Conservation (phyloP, 352 stramenopile species). For the Albugo candida region DNA sequence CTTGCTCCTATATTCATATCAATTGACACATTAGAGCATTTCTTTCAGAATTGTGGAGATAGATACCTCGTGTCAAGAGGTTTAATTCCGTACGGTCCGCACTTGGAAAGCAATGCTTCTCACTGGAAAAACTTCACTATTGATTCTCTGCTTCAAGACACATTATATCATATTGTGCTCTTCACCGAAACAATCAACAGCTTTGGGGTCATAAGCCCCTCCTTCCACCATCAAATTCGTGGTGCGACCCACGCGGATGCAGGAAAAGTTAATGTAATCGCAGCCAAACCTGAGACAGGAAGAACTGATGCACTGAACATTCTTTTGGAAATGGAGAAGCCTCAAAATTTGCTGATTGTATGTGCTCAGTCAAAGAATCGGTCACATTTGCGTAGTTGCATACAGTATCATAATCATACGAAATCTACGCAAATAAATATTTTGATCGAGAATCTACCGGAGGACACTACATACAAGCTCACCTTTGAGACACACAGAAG, state of each 20-base stretch:
- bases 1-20: not conserved
- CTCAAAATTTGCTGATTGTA: conserved; percentile 30
- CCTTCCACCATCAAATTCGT: conserved; percentile 24
- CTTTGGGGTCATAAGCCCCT: conserved; percentile 30
- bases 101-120: not conserved
- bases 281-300: conserved; percentile 14
- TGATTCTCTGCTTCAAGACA: conserved; percentile 20
- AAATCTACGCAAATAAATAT: not conserved
- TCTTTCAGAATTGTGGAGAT: not conserved
- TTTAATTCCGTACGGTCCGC: not conserved
- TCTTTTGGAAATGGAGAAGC: conserved; percentile 30
- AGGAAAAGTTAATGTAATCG: conserved; percentile 20
- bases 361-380: conserved; percentile 5
- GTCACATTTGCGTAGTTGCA: not conserved
- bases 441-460: not conserved
- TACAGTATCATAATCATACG: not conserved
- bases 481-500: not conserved
- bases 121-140: conserved; percentile 18
- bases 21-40: not conserved
- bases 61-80: not conserved
- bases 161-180: conserved; percentile 28
- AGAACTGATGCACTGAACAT: conserved; percentile 21
- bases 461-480: too few relatives aligned
- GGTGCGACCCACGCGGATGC: conserved; percentile 42
- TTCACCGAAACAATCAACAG: conserved; percentile 44